phyloP scores from a whole-genome alignment of 179 eudicot genomes.

The Nepenthes alata region DNA sequence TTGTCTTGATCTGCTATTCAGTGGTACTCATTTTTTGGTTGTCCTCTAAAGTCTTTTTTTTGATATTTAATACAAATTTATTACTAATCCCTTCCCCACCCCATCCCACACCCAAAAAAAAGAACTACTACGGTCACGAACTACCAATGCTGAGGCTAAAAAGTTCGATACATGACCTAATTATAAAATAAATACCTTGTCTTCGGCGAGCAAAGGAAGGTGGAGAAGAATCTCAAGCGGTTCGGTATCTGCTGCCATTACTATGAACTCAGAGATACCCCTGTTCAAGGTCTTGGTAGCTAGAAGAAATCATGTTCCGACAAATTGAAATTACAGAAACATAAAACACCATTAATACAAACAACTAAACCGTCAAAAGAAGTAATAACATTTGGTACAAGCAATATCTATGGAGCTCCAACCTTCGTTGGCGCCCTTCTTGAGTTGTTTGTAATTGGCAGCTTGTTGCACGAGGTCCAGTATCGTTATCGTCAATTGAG shows the following conservation, averaged over 20 bases:
- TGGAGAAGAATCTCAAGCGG: conserved; percentile 88
- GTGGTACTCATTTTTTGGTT: too few species aligned
- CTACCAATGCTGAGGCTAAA: too few species aligned
- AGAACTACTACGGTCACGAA: too few species aligned
- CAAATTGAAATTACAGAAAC: too few species aligned
- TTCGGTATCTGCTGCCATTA: conserved; percentile 91
- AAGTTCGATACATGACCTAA: background rate
- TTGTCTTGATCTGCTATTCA: too few species aligned
- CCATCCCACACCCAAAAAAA: too few species aligned
- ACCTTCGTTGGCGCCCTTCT: conserved; percentile 85
- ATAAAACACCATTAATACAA: background rate
- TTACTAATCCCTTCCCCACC: too few species aligned
- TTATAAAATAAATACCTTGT: conserved; percentile 37
- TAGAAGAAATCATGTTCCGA: conserved; percentile 13
- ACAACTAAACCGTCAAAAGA: background rate
- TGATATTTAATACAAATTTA: too few species aligned
- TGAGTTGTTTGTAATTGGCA: conserved; percentile 69
- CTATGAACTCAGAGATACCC: conserved; percentile 83
- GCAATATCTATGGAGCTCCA: too few species aligned
- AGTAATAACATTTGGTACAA: too few species aligned
- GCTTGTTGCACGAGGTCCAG: conserved; percentile 78
- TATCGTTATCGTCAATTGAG: conserved; percentile 56
- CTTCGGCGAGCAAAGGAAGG: conserved; percentile 83
- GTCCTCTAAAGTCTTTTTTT: too few species aligned
- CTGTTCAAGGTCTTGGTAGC: conserved; percentile 83